Evolutionary conservation across 2,329 filamentous ascomycete genomes (phyloP).

Genomic region (Botryotinia narcissicola): DNA sequence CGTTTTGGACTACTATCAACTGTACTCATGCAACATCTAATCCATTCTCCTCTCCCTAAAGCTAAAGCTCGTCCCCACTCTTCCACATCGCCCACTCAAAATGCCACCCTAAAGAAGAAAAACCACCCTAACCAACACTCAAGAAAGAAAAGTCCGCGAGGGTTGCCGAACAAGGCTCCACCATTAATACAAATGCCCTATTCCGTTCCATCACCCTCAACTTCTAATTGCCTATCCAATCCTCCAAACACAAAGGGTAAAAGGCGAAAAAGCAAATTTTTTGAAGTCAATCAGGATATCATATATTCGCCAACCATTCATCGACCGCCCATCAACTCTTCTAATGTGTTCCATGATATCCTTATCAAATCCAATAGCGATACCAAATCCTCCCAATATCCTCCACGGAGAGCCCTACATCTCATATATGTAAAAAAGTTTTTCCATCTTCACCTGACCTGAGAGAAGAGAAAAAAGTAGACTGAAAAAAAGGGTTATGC

Average conservation of each 20-base stretch:
- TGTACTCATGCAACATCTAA: constrained; percentile 1
- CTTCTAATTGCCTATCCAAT: constrained; percentile 9
- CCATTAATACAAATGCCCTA: constrained; percentile 20
- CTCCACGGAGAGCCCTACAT: constrained; percentile 16
- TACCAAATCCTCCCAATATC: constrained; percentile 8
- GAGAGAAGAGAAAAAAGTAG: constrained; percentile 4
- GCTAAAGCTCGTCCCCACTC: not conserved
- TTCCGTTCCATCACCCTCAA: not conserved
- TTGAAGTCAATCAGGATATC: constrained; percentile 16
- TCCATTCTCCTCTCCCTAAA: not conserved
- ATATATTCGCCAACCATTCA: constrained; percentile 20
- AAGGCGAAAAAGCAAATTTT: constrained; percentile 10
- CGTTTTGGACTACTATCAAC: constrained; percentile 7
- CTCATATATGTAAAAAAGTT: constrained; percentile 15
- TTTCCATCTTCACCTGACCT: constrained; percentile 11
- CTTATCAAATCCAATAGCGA: constrained; percentile 6
- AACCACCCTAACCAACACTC: not conserved
- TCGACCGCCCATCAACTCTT: constrained; percentile 14
- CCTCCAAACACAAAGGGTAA: constrained; percentile 2
- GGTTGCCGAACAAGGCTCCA: constrained; percentile 2
- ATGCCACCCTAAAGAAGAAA: not conserved
- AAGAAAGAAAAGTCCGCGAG: not conserved
- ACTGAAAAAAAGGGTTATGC: not conserved
- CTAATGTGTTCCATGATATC: constrained; percentile 18
- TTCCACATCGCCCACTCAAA: not conserved